Evolutionary conservation across 2,329 filamentous ascomycete species (phyloP).

Genomic region (Allantophomopsis cytisporea): DNA sequence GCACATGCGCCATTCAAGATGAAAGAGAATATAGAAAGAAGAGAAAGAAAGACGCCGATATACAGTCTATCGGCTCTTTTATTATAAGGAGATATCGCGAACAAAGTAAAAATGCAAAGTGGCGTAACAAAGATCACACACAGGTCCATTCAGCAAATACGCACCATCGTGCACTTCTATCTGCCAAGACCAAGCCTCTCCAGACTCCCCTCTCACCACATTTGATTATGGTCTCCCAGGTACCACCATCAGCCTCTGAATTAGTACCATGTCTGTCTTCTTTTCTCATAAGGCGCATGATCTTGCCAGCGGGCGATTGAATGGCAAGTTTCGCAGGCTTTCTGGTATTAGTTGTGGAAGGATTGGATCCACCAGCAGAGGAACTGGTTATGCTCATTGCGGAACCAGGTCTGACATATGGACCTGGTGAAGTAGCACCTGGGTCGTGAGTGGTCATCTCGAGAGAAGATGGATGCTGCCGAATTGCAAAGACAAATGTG

Average conservation of each 20-base stretch:
- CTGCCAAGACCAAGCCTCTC: slow-evolving; percentile 70
- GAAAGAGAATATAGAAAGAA: too few relatives aligned
- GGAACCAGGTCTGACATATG: slow-evolving; percentile 45
- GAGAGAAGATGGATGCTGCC: slow-evolving; percentile 70
- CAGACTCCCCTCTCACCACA: slow-evolving; percentile 71
- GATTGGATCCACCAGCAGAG: slow-evolving; percentile 41
- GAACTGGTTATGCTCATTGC: slow-evolving; percentile 52
- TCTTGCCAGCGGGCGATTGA: slow-evolving; percentile 88
- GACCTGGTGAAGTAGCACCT: slow-evolving; percentile 33
- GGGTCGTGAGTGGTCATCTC: slow-evolving; percentile 22
- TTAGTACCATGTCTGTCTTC: slow-evolving; percentile 42
- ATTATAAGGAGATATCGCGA: too few relatives aligned
- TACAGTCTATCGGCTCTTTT: too few relatives aligned
- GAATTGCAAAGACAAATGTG: slow-evolving; percentile 92
- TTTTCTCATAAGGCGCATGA: slow-evolving; percentile 75
- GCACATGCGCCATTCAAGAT: too few relatives aligned
- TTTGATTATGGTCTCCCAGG: slow-evolving; percentile 87
- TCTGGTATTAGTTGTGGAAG: slow-evolving; percentile 40
- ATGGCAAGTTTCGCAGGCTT: slow-evolving; percentile 96
- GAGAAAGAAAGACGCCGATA: too few relatives aligned
- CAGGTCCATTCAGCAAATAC: slow-evolving; percentile 75
- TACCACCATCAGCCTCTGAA: slow-evolving; percentile 58
- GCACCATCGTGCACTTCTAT: slow-evolving; percentile 76
- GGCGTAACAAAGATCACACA: slow-evolving; percentile 8
- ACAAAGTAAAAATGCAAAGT: too few relatives aligned